phyloP scores from a whole-genome alignment of 768 basidiomycete species.

The Boletus huronensis region DNA sequence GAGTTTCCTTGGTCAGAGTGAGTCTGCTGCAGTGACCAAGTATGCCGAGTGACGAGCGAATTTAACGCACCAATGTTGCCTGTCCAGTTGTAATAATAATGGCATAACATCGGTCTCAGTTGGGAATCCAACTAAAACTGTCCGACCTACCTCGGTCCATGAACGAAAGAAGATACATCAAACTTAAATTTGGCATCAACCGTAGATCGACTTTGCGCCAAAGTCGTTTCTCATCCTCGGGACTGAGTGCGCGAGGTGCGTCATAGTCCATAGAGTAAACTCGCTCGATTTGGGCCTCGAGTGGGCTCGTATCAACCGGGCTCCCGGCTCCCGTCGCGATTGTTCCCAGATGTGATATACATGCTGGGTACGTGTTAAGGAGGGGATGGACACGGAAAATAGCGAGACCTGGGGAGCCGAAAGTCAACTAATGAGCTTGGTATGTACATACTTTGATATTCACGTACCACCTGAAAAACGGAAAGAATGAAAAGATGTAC shows the following conservation, averaged over 20 bases:
- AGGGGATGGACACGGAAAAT: too few species aligned
- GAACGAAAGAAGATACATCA: conserved; percentile 63
- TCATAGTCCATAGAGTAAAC: background rate
- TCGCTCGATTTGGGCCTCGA: background rate
- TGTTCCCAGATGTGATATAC: background rate
- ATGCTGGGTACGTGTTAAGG: background rate
- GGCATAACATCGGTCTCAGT: background rate
- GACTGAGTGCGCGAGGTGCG: conserved; percentile 4
- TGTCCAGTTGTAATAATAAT: conserved; percentile 15
- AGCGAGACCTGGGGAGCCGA: background rate
- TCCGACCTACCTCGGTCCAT: conserved; percentile 52
- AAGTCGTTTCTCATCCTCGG: conserved; percentile 48
- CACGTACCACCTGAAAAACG: too few species aligned
- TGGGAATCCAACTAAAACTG: background rate
- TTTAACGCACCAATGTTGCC: conserved; percentile 51
- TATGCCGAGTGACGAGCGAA: background rate
- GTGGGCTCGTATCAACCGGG: too few species aligned
- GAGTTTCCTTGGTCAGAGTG: conserved; percentile 40
- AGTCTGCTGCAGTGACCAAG: background rate
- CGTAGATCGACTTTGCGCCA: conserved; percentile 58
- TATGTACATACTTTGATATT: background rate
- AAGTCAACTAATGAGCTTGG: background rate
- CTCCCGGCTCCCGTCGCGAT: background rate
- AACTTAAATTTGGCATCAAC: conserved; percentile 53
- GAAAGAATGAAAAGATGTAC: too few species aligned